Evolutionary conservation across 768 basidiomycete genomes (phyloP), one percentile per base, ranked within the genome.

Genomic region (Candolleomyces efflorescens): DNA sequence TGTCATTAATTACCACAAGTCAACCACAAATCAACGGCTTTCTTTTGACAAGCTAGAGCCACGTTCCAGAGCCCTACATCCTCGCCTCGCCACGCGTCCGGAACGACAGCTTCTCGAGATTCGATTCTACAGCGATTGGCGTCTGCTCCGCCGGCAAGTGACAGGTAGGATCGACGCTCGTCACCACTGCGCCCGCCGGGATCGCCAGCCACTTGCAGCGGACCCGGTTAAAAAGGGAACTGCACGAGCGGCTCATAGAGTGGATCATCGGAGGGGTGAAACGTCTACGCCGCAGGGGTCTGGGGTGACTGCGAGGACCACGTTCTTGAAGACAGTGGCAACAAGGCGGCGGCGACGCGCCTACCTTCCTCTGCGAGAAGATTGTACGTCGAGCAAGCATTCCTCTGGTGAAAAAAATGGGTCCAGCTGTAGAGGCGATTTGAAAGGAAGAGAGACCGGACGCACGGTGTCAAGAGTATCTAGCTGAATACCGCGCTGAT

Each of bases 371-470:
- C 96, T 0, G 89, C 73, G 47, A 99, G 79, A 22, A 99, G 69
- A 70, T 99, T 98, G 71, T 94, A 99, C 0, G 96, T 98, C 24
- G 95, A 89, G 64, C 92, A 94, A 17, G 95, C 96, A 68, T 95
- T 97, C 65, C 92, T 78, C 94, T 90, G 56, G 15, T 7, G 1
- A n/a, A 18, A 4, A 44, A n/a, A n/a, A n/a, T n/a, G n/a, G n/a
- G n/a, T n/a, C n/a, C n/a, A n/a, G n/a, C n/a, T n/a, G n/a, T n/a
- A n/a, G n/a, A n/a, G n/a, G n/a, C n/a, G n/a, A n/a, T n/a, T n/a
- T n/a, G n/a, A n/a, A n/a, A n/a, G n/a, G n/a, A n/a, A n/a, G n/a
- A n/a, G n/a, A n/a, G n/a, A n/a, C n/a, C 3, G 3, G 5, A 76
- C 82, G 54, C 61, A 92, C 92, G 43, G 91, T 90, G 68, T 91